Percentiles rank a stretch among this genome's conserved stretches.
These are phyloP conservation scores for Podila verticillata DNA, from an alignment of 192 early-diverging fungal species.

Conservation along the genomic window DNA sequence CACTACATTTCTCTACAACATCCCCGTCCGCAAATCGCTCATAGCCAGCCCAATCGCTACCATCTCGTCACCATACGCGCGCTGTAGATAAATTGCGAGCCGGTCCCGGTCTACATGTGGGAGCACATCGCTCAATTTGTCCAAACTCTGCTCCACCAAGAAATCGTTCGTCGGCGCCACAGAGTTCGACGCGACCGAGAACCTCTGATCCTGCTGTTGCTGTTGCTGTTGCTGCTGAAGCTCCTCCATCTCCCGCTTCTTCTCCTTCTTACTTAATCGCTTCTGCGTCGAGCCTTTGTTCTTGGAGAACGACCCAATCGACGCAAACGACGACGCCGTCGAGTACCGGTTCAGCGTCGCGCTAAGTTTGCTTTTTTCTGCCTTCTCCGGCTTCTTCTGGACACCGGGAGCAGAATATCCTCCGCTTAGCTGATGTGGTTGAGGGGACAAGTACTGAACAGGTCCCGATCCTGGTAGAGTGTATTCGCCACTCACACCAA, in stretches of 20 bases:
- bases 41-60: constrained; percentile 55
- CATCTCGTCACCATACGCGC: constrained; percentile 59
- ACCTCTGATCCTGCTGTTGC: constrained; percentile 18
- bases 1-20: constrained; percentile 22
- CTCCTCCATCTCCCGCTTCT: constrained; percentile 16
- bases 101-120: constrained; percentile 58
- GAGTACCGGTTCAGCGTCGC: constrained; percentile 24
- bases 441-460: not conserved
- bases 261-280: constrained; percentile 34
- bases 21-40: constrained; percentile 52
- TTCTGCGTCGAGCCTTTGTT: constrained; percentile 3
- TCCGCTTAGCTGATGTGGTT: not conserved
- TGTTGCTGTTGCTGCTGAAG: constrained; percentile 10
- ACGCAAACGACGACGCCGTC: constrained; percentile 26
- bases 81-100: constrained; percentile 53
- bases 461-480: not conserved
- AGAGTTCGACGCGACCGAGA: constrained; percentile 18
- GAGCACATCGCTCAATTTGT: constrained; percentile 58
- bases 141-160: constrained; percentile 50
- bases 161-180: constrained; percentile 24
- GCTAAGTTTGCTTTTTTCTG: not conserved
- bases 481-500: not conserved
- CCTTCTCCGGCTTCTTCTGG: constrained; percentile 8
- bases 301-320: constrained; percentile 35
- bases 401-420: not conserved